Conservation (phyloP, 441 rosid species). For the Pelargonium australe region DNA sequence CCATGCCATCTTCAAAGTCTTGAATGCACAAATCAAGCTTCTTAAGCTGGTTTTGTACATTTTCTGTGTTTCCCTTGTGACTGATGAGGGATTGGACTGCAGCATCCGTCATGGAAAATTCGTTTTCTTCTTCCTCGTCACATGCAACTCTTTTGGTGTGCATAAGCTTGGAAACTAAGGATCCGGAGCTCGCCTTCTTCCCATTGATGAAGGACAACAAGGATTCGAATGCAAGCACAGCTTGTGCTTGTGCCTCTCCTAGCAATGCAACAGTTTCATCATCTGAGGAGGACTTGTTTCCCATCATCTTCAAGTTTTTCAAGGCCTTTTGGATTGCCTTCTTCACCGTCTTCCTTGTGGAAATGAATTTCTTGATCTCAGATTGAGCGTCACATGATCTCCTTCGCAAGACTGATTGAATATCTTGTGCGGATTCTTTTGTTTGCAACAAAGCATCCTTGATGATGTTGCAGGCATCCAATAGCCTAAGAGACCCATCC, state of each 20-base stretch:
- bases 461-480: conserved; percentile 32
- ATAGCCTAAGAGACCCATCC: conserved; percentile 33
- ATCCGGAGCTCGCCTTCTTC: conserved; percentile 23
- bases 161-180: conserved; percentile 35
- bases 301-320: conserved; percentile 22
- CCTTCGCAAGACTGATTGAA: conserved; percentile 29
- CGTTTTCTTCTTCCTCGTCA: conserved; percentile 21
- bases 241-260: conserved; percentile 27
- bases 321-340: conserved; percentile 28
- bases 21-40: not conserved
- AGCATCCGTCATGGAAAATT: conserved; percentile 26
- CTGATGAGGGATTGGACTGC: conserved; percentile 16
- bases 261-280: conserved; percentile 14
- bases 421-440: conserved; percentile 22
- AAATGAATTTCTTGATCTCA: conserved; percentile 26
- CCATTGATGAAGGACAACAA: conserved; percentile 30
- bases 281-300: no score
- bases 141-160: conserved; percentile 21
- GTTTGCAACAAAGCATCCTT: conserved; percentile 32
- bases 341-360: conserved; percentile 29
- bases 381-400: conserved; percentile 18
- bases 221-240: conserved; percentile 28
- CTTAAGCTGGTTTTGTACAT: not conserved
- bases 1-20: no score
- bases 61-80: conserved; percentile 14